Evolutionary conservation across 129 eudicot genomes (phyloP).

Genomic region (Arctium lappa): DNA sequence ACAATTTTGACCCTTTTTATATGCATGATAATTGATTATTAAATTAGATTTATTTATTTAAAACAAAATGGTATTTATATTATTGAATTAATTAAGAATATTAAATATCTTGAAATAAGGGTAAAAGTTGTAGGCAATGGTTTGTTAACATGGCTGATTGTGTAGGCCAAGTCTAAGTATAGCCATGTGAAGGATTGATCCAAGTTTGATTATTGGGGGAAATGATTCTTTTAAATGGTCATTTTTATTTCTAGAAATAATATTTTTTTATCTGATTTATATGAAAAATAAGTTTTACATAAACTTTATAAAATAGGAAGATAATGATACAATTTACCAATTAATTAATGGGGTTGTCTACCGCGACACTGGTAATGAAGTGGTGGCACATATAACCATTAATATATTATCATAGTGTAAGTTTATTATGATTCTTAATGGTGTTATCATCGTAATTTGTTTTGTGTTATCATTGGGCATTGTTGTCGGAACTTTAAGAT

Average conservation of each 20-base stretch:
- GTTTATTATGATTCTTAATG: too few species aligned
- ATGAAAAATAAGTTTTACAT: too few species aligned
- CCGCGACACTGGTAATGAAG: too few species aligned
- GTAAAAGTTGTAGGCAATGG: not conserved
- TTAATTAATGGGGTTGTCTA: too few species aligned
- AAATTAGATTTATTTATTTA: not conserved
- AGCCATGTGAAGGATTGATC: conserved; percentile 18
- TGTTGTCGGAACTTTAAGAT: too few species aligned
- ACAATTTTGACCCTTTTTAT: not conserved
- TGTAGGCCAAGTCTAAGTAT: not conserved
- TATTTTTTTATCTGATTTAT: not conserved
- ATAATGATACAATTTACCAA: too few species aligned
- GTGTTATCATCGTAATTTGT: too few species aligned
- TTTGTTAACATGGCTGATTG: conserved; percentile 1
- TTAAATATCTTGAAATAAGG: not conserved
- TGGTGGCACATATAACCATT: not conserved
- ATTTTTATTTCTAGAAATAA: too few species aligned
- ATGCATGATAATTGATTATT: not conserved
- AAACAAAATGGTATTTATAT: not conserved
- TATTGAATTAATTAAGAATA: not conserved
- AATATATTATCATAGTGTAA: too few species aligned
- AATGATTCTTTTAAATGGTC: not conserved
- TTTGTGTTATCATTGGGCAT: too few species aligned
- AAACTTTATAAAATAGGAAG: too few species aligned
- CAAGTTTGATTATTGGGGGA: not conserved